These are phyloP conservation scores for Paecilomyces dactylethromorphus DNA, from an alignment of 2,329 filamentous ascomycete species.

Conservation along the genomic window DNA sequence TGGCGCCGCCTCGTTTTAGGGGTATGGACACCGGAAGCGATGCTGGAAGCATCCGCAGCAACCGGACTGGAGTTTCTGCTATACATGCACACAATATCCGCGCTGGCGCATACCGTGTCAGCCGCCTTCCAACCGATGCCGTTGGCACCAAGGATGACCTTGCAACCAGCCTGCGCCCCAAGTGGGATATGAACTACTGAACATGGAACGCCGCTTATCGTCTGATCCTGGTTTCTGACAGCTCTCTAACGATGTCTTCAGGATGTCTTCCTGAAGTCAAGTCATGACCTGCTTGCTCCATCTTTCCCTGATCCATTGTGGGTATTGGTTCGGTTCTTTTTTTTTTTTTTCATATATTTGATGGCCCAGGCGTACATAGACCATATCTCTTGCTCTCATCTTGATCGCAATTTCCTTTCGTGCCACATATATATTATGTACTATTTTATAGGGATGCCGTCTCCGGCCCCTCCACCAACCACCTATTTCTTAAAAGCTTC, in stretches of 20 bases:
- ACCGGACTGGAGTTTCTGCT: slow-evolving; percentile 70
- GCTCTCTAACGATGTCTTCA: slow-evolving; percentile 13
- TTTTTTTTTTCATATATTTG: slow-evolving; percentile 7
- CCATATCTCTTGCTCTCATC: slow-evolving; percentile 7
- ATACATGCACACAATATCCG: slow-evolving; percentile 66
- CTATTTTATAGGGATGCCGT: slow-evolving; percentile 4
- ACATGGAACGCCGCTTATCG: slow-evolving; percentile 9
- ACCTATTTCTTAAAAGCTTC: neutral
- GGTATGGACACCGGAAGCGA: slow-evolving; percentile 37
- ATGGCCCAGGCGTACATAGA: slow-evolving; percentile 15
- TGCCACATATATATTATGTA: neutral
- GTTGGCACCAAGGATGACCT: slow-evolving; percentile 72
- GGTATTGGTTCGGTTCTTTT: neutral
- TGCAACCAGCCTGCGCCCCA: slow-evolving; percentile 50
- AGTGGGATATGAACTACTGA: slow-evolving; percentile 44
- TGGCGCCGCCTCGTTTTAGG: slow-evolving; percentile 42
- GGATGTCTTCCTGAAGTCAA: slow-evolving; percentile 6
- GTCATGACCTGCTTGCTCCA: slow-evolving; percentile 12
- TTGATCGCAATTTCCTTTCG: neutral
- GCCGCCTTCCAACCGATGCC: slow-evolving; percentile 71
- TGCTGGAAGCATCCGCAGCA: slow-evolving; percentile 54
- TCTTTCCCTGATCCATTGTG: neutral
- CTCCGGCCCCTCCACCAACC: neutral
- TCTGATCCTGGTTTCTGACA: neutral
- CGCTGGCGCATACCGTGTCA: slow-evolving; percentile 77